phyloP scores from a whole-genome alignment of 176 grass and related monocot species.

The Urochloa ruziziensis region DNA sequence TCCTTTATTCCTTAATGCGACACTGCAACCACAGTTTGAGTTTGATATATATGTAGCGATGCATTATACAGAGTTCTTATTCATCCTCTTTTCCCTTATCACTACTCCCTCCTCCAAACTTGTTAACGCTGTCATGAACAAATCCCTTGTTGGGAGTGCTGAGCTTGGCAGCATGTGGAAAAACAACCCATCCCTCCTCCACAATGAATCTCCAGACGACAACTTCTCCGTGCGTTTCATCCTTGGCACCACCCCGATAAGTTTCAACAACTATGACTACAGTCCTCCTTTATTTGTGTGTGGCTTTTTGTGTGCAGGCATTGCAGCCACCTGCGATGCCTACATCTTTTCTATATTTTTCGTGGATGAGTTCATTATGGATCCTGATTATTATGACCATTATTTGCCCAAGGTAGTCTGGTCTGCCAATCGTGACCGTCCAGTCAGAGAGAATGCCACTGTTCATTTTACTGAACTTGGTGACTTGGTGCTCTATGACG shows the following conservation, averaged over 20 bases:
- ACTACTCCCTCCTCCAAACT: not conserved
- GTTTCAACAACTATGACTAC: no score
- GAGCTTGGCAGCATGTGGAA: not conserved
- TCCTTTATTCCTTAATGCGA: not conserved
- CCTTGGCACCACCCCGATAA: not conserved
- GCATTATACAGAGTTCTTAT: constrained; percentile 17
- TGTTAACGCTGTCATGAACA: not conserved
- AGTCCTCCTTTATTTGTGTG: constrained; percentile 32
- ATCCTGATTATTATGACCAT: not conserved
- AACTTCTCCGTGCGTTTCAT: constrained; percentile 3
- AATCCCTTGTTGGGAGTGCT: not conserved
- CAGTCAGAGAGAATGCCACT: constrained; percentile 45
- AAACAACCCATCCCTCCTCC: constrained; percentile 19
- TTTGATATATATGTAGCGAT: not conserved
- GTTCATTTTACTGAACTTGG: constrained; percentile 32
- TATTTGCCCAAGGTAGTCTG: constrained; percentile 20
- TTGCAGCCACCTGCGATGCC: not conserved
- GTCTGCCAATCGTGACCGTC: constrained; percentile 35
- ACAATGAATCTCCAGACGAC: not conserved
- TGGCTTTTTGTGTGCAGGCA: constrained; percentile 39
- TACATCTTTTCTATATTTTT: constrained; percentile 14
- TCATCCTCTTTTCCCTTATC: not conserved
- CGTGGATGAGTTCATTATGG: not conserved
- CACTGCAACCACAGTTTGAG: not conserved
- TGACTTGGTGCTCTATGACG: constrained; percentile 23